Percentiles rank a stretch among this genome's conserved stretches.
Evolutionary conservation across 2,329 filamentous ascomycete species (phyloP).

Genomic region (Pleurostoma richardsiae): DNA sequence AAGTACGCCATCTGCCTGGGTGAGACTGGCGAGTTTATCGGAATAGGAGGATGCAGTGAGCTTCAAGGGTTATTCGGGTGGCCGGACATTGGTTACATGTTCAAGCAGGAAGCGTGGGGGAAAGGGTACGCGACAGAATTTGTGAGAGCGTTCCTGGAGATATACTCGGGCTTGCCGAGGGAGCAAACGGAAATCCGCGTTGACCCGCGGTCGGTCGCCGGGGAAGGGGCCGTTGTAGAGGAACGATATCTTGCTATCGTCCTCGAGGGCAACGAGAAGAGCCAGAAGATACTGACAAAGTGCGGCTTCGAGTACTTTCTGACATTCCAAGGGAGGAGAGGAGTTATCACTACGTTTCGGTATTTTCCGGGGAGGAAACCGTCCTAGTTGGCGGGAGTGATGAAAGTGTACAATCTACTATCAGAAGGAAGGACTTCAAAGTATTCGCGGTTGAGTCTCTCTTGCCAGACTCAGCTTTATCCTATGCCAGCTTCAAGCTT

Average conservation of each 20-base stretch:
- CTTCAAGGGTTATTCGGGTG: constrained; percentile 1
- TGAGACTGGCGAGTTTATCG: constrained; percentile 6
- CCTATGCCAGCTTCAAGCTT: too few relatives aligned
- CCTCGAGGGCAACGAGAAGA: background rate
- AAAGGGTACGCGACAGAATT: constrained; percentile 4
- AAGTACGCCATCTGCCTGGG: constrained; percentile 6
- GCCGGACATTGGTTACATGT: constrained; percentile 4
- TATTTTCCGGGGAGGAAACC: constrained; percentile 9
- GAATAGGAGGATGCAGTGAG: constrained; percentile 3
- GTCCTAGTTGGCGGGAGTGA: too few relatives aligned
- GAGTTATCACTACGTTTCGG: constrained; percentile 11
- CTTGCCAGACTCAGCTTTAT: too few relatives aligned
- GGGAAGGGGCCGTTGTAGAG: background rate
- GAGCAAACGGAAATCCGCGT: background rate
- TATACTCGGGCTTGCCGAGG: constrained; percentile 1
- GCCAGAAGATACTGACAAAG: constrained; percentile 4
- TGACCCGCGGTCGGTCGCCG: background rate
- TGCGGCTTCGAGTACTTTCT: constrained; percentile 4
- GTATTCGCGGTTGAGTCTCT: too few relatives aligned
- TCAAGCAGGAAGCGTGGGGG: constrained; percentile 4
- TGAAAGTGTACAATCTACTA: too few relatives aligned
- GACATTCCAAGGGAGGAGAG: background rate
- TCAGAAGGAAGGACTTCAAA: too few relatives aligned
- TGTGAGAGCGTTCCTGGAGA: constrained; percentile 1
- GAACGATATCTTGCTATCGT: background rate